A percentile compares a stretch with the other conserved stretches of the same genome.
These are phyloP conservation scores for Linderniella brevidens DNA, from an alignment of 257 asterid genomes.

Conservation along the genomic window DNA sequence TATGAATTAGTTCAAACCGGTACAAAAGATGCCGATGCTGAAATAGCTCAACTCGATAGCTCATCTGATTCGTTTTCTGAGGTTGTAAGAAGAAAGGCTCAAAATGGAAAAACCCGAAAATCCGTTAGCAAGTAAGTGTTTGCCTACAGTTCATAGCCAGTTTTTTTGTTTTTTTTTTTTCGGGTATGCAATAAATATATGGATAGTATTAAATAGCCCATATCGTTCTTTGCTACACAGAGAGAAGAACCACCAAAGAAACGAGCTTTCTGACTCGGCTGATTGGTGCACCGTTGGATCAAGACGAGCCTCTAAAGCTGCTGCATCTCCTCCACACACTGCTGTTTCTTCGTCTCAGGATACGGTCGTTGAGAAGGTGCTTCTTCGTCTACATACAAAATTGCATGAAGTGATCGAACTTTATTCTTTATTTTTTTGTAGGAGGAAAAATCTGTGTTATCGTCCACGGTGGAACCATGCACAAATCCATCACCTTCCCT, in stretches of 20 bases:
- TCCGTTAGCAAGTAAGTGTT: slow-evolving; percentile 34
- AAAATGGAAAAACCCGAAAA: slow-evolving; percentile 29
- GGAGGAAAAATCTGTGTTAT: slow-evolving; percentile 35
- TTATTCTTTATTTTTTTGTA: slow-evolving; percentile 16
- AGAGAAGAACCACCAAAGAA: slow-evolving; percentile 33
- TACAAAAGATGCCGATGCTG: slow-evolving; percentile 46
- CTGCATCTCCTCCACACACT: slow-evolving; percentile 18
- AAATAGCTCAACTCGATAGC: slow-evolving; percentile 47
- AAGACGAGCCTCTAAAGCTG: slow-evolving; percentile 24
- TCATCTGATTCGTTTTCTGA: slow-evolving; percentile 91
- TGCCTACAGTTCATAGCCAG: background rate
- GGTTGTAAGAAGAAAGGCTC: slow-evolving; percentile 29
- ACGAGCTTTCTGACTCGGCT: slow-evolving; percentile 21
- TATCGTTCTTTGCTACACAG: slow-evolving; percentile 17
- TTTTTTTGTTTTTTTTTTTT: too few species aligned
- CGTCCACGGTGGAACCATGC: too few species aligned
- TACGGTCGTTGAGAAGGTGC: slow-evolving; percentile 23
- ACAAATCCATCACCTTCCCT: slow-evolving; percentile 16
- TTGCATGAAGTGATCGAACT: background rate
- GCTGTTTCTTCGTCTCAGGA: slow-evolving; percentile 20
- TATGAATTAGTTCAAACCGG: slow-evolving; percentile 38
- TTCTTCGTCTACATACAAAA: background rate
- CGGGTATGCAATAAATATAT: too few species aligned
- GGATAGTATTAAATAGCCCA: background rate
- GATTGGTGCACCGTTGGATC: slow-evolving; percentile 32